Evolutionary conservation across 805 yeast species (phyloP).

Genomic region (Middelhovenomyces tepae): DNA sequence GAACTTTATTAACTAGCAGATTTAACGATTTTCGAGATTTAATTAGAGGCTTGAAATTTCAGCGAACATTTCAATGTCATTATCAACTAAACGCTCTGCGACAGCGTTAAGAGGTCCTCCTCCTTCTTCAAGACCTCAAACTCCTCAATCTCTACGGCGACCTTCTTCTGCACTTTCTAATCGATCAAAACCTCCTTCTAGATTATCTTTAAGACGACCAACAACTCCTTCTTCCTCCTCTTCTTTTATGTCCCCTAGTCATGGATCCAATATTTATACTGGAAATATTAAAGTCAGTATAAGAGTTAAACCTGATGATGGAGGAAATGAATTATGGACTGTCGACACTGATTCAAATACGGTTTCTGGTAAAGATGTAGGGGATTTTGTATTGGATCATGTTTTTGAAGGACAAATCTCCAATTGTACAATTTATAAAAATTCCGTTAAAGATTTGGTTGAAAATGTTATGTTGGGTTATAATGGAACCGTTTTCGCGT

Average conservation of each 20-base stretch:
- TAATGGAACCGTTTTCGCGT: conserved; percentile 86
- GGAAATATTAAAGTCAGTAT: conserved; percentile 72
- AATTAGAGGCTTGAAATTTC: background rate
- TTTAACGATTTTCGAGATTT: too few relatives aligned
- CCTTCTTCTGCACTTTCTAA: conserved; percentile 21
- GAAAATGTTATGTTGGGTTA: conserved; percentile 58
- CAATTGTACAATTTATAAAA: conserved; percentile 54
- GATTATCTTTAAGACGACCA: conserved; percentile 16
- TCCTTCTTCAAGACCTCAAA: conserved; percentile 16
- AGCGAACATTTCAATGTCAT: too few relatives aligned
- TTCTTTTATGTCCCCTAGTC: conserved; percentile 1
- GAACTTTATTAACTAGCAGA: too few relatives aligned
- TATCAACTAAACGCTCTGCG: background rate
- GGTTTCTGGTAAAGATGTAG: conserved; percentile 45
- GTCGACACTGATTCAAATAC: conserved; percentile 33
- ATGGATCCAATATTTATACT: conserved; percentile 37
- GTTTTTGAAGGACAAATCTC: conserved; percentile 51
- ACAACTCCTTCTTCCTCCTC: conserved; percentile 15
- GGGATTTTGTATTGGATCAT: conserved; percentile 67
- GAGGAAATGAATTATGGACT: conserved; percentile 32
- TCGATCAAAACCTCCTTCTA: conserved; percentile 20
- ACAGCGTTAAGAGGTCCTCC: background rate
- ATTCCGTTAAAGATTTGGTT: conserved; percentile 45
- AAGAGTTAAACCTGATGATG: conserved; percentile 56
- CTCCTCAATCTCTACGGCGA: conserved; percentile 18